These are phyloP conservation scores for Amanita fuliginea DNA, from an alignment of 768 basidiomycete species.

Conservation along the genomic window DNA sequence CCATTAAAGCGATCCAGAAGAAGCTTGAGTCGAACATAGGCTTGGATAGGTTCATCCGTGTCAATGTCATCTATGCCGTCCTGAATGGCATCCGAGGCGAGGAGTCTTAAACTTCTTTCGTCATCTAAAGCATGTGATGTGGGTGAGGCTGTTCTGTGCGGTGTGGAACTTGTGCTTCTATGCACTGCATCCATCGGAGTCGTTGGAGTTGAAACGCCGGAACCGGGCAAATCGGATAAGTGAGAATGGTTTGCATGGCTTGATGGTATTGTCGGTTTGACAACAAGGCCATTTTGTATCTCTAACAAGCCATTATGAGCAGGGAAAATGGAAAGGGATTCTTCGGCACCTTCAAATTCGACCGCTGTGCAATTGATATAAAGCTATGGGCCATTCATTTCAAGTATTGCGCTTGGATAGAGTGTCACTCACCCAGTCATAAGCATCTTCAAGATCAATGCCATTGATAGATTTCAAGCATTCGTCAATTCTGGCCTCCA, in stretches of 20 bases:
- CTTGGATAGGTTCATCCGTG: slow-evolving; percentile 42
- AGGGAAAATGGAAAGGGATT: background rate
- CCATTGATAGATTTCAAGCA: slow-evolving; percentile 58
- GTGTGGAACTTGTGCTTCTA: background rate
- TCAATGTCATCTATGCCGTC: slow-evolving; percentile 14
- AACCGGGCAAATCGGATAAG: background rate
- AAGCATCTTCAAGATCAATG: slow-evolving; percentile 76
- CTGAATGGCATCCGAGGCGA: background rate
- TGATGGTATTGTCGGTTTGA: background rate
- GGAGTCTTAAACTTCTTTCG: background rate
- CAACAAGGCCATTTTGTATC: background rate
- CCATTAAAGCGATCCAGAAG: slow-evolving; percentile 36
- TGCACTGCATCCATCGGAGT: background rate
- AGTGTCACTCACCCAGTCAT: slow-evolving; percentile 67
- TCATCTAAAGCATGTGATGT: background rate
- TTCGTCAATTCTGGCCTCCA: slow-evolving; percentile 53
- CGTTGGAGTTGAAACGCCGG: background rate
- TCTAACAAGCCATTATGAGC: background rate
- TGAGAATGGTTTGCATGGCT: background rate
- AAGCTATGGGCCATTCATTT: slow-evolving; percentile 32
- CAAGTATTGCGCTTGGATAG: background rate
- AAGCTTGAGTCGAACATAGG: slow-evolving; percentile 56
- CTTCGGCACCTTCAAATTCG: slow-evolving; percentile 36
- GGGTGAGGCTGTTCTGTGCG: background rate
- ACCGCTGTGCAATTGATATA: slow-evolving; percentile 51